Evolutionary conservation across 768 basidiomycete genomes (phyloP).

Genomic region (Brasilioporus rufonigricans): DNA sequence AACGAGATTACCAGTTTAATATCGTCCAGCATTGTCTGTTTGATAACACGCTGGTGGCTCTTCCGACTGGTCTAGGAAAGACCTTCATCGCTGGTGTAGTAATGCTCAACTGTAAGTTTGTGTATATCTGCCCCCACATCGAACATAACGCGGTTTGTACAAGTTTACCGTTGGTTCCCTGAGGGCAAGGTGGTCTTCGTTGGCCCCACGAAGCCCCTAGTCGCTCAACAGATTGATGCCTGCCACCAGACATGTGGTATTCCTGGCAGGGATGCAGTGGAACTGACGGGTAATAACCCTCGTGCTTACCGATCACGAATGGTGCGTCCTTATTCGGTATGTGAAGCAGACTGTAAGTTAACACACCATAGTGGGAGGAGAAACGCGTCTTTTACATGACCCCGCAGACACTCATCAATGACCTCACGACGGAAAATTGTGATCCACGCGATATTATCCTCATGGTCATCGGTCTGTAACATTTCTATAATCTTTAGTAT

Average conservation of each 20-base stretch:
- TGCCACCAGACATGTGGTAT: constrained; percentile 94
- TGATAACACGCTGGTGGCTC: constrained; percentile 89
- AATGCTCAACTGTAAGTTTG: constrained; percentile 85
- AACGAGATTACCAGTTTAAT: constrained; percentile 93
- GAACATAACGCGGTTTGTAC: constrained; percentile 3
- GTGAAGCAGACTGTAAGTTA: background rate
- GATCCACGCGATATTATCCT: constrained; percentile 81
- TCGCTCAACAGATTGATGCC: constrained; percentile 91
- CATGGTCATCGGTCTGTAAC: constrained; percentile 73
- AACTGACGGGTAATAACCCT: constrained; percentile 78
- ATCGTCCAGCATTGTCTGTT: constrained; percentile 84
- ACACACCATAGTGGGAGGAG: constrained; percentile 59
- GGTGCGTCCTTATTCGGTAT: constrained; percentile 40
- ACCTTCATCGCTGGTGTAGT: constrained; percentile 97
- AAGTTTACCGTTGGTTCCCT: constrained; percentile 92
- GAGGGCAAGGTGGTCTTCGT: constrained; percentile 91
- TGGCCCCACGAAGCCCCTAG: constrained; percentile 94
- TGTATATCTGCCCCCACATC: background rate
- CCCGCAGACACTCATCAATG: constrained; percentile 91
- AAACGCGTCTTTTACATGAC: constrained; percentile 95
- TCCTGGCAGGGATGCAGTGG: constrained; percentile 78
- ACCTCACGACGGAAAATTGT: constrained; percentile 68
- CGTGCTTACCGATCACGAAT: constrained; percentile 52
- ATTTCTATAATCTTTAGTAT: background rate
- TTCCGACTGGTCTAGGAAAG: constrained; percentile 96